These are phyloP conservation scores for Salix viminalis DNA, from an alignment of 345 rosid species.

Conservation along the genomic window DNA sequence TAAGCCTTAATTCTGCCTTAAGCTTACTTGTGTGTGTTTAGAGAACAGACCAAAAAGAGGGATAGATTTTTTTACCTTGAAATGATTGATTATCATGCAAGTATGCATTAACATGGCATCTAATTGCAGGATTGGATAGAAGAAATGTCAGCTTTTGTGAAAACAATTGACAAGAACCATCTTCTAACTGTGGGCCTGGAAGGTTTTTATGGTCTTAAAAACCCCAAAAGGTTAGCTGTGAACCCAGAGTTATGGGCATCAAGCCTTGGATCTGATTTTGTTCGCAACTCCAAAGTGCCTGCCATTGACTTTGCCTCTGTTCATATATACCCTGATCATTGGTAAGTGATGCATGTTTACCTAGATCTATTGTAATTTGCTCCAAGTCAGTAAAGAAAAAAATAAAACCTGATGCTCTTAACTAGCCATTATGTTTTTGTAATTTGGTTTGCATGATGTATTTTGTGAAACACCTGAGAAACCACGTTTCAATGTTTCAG, in stretches of 20 bases:
- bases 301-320: constrained; percentile 80
- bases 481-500: too few relatives aligned
- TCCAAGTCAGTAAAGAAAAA: not conserved
- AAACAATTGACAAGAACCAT: constrained; percentile 85
- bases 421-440: not conserved
- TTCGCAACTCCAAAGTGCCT: constrained; percentile 54
- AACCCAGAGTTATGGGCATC: constrained; percentile 86
- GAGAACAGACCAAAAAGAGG: not conserved
- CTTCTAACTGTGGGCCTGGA: constrained; percentile 84
- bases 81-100: not conserved
- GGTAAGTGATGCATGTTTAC: constrained; percentile 39
- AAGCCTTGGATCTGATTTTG: constrained; percentile 80
- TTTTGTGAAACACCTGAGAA: too few relatives aligned
- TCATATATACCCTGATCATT: constrained; percentile 93
- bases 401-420: too few relatives aligned
- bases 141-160: constrained; percentile 79
- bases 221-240: constrained; percentile 62
- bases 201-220: constrained; percentile 91
- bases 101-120: constrained; percentile 1
- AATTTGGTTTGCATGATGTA: too few relatives aligned
- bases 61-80: not conserved
- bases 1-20: not conserved
- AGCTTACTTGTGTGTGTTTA: not conserved
- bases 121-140: constrained; percentile 73
- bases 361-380: not conserved